phyloP scores from a whole-genome alignment of 169 alveolate genomes.

The Babesia bigemina region DNA sequence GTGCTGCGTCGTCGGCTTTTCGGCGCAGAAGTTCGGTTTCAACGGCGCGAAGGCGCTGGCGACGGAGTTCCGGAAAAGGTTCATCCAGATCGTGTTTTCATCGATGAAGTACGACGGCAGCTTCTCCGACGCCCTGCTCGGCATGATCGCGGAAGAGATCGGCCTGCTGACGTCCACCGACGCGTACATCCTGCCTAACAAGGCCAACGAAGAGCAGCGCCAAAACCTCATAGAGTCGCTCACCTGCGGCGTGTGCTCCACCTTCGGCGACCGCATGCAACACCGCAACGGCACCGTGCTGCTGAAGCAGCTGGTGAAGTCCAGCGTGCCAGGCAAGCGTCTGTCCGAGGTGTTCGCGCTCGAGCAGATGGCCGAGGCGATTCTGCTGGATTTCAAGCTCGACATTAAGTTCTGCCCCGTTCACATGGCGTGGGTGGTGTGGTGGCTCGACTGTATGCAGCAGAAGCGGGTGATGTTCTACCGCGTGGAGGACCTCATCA shows the following conservation, averaged over 20 bases:
- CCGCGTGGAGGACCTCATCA: constrained; percentile 46
- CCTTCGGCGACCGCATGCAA: constrained; percentile 29
- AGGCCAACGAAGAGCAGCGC: neutral
- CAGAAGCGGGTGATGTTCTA: constrained; percentile 65
- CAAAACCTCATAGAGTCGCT: neutral
- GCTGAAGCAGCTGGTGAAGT: constrained; percentile 20
- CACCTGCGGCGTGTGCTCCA: constrained; percentile 27
- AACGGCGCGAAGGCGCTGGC: constrained; percentile 66
- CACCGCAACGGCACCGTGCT: constrained; percentile 29
- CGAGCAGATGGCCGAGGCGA: constrained; percentile 30
- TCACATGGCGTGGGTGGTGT: constrained; percentile 56
- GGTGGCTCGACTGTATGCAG: constrained; percentile 57
- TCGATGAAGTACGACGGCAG: constrained; percentile 44
- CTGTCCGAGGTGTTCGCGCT: constrained; percentile 27
- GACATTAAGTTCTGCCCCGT: constrained; percentile 44
- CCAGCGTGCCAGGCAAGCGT: constrained; percentile 26
- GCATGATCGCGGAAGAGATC: constrained; percentile 39
- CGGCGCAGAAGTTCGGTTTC: constrained; percentile 52
- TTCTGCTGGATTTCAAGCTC: constrained; percentile 11
- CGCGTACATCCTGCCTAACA: constrained; percentile 33
- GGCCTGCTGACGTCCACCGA: constrained; percentile 41
- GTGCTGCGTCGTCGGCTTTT: constrained; percentile 47
- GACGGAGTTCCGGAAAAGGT: constrained; percentile 45
- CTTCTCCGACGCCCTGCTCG: constrained; percentile 34
- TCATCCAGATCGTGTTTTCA: constrained; percentile 13